phyloP scores from a whole-genome alignment of 495 filamentous ascomycete species.

The Neurospora sp. region DNA sequence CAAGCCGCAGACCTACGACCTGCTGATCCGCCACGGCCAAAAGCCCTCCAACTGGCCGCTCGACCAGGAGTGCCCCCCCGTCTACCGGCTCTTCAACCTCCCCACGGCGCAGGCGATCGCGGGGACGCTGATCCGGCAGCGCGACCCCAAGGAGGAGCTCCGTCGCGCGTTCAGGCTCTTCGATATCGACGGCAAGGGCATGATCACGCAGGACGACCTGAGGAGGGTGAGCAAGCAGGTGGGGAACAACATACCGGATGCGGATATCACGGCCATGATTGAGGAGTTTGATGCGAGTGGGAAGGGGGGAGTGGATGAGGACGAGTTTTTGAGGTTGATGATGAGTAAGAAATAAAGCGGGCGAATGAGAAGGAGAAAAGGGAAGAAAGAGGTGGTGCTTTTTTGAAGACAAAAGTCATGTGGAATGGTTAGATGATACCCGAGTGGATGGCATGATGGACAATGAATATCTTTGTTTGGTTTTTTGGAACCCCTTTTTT shows the following conservation, averaged over 20 bases:
- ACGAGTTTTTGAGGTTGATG: constrained; percentile 66
- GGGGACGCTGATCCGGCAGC: constrained; percentile 62
- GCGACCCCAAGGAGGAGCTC: constrained; percentile 88
- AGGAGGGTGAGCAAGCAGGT: constrained; percentile 80
- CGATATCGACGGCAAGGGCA: constrained; percentile 61
- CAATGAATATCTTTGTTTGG: not conserved
- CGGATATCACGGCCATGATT: constrained; percentile 90
- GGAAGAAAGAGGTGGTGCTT: not conserved
- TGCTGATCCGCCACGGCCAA: constrained; percentile 24
- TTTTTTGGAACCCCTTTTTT: not conserved
- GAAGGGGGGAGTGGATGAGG: constrained; percentile 76
- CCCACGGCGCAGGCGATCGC: constrained; percentile 62
- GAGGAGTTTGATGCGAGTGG: constrained; percentile 96
- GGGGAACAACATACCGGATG: constrained; percentile 83
- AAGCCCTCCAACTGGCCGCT: constrained; percentile 24
- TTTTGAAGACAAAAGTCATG: not conserved
- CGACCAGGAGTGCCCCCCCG: constrained; percentile 26
- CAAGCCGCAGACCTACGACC: constrained; percentile 27
- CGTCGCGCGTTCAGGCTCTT: constrained; percentile 85
- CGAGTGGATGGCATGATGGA: not conserved
- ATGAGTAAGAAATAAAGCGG: constrained; percentile 20
- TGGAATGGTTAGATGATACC: not conserved
- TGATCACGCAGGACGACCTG: constrained; percentile 78
- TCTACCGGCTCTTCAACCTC: constrained; percentile 26
- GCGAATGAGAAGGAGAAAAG: not conserved